Evolutionary conservation across 345 rosid species (phyloP).

Genomic region (Euphorbia tirucalli): DNA sequence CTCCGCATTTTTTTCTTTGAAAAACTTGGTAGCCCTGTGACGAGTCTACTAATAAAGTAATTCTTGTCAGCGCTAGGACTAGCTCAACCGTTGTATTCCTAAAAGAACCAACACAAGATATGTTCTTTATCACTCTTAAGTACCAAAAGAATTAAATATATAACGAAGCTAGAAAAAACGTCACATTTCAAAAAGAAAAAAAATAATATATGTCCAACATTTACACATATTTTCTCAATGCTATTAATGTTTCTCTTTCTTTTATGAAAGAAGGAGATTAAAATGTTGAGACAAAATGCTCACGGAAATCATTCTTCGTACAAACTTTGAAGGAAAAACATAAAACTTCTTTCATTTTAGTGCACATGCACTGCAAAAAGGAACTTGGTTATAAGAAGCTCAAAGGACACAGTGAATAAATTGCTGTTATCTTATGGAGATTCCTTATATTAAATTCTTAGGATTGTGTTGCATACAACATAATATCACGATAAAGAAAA

Average conservation of each 20-base stretch:
- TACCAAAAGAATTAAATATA: neutral
- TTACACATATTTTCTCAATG: no score
- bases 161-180: neutral
- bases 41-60: conserved; percentile 88
- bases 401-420: neutral
- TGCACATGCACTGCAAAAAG: neutral
- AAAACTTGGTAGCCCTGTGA: conserved; percentile 72
- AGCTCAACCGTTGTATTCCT: conserved; percentile 87
- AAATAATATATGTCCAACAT: neutral
- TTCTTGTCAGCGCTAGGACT: conserved; percentile 61
- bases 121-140: conserved; percentile 1
- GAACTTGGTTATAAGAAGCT: neutral
- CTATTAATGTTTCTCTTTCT: no score
- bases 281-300: neutral
- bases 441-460: neutral
- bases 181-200: neutral
- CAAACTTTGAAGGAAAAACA: neutral
- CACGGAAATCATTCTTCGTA: neutral
- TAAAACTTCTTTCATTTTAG: neutral
- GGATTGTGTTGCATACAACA: neutral
- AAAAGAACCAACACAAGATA: conserved; percentile 7
- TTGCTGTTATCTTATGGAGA: neutral
- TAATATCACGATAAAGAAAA: neutral
- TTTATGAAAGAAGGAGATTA: no score
- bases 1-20: conserved; percentile 77